A percentile compares a stretch with the other conserved stretches of the same genome.
These are phyloP conservation scores for Sphaerulina musiva DNA, from an alignment of 2,329 filamentous ascomycete species.

Conservation along the genomic window DNA sequence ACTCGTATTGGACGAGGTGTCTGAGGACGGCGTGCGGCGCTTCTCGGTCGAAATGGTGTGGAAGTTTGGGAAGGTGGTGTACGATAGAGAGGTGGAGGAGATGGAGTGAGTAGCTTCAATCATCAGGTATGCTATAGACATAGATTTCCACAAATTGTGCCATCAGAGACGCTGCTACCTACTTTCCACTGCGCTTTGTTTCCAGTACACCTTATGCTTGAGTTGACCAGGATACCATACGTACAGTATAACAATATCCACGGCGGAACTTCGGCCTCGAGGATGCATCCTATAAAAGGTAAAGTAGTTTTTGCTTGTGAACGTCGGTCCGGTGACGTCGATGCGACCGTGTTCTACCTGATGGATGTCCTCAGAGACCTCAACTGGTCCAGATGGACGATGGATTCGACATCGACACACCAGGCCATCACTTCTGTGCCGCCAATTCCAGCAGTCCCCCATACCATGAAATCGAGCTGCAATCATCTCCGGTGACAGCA, in stretches of 20 bases:
- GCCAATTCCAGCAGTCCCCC: not conserved
- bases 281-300: not conserved
- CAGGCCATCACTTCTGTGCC: not conserved
- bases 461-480: constrained; percentile 1
- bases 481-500: constrained; percentile 7
- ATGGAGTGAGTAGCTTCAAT: not conserved
- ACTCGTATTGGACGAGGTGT: constrained; percentile 55
- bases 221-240: not conserved
- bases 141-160: not conserved
- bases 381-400: not conserved
- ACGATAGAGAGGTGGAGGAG: constrained; percentile 6
- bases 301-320: not conserved
- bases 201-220: no score
- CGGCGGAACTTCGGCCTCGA: no score
- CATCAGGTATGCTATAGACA: not conserved
- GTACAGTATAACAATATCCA: no score
- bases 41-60: constrained; percentile 68
- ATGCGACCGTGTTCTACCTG: not conserved
- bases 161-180: not conserved
- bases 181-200: no score
- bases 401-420: not conserved
- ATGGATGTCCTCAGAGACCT: not conserved
- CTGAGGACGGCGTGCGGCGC: constrained; percentile 40
- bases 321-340: not conserved
- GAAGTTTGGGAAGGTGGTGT: constrained; percentile 63